Base-by-base conservation (phyloP, 345 rosid species). In the Heritiera littoralis region DNA sequence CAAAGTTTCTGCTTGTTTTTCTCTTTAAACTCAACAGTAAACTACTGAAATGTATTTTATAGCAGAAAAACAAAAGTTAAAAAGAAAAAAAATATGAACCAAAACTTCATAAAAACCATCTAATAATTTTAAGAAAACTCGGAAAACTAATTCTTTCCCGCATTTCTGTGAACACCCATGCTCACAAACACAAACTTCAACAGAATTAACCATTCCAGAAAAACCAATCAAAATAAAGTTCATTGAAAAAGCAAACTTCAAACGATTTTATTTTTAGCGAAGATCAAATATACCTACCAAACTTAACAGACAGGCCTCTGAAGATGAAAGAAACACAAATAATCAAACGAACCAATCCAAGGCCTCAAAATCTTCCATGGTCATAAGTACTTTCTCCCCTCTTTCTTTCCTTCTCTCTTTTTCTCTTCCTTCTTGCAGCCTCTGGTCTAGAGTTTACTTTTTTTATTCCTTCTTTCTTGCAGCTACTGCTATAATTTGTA, bases 211-310 rank as follows among this genome's bases (percentile, higher is more conserved):
- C 69, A 61, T 23, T 9, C 7, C 51, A 71, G 20, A 23, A 12
- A 17, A 49, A 43, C 30, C 8, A 28, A 30, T n/a, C 41, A 74
- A 30, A 46, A 2, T 32, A 63, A 23, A 35, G 18, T 55, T 7
- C 59, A 55, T 11, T 11, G 15, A 15, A 38, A 66, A 52, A 35
- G 4, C 32, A 56, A 45, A 70, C 38, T 65, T 45, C 63, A 71
- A 17, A 72, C 41, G 68, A 73, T 35, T 58, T n/a, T 10, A 23
- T 23, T 20, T 2, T 0, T 18, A 60, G 32, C 74, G 43, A 82
- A 77, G 55, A 80, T 59, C 66, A 11, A 56, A 77, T 65, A 66
- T 80, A 82, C 92, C 85, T 81, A 80, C 78, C 81, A 81, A 82
- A 71, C 70, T 60, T 59, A 45, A 63, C 69, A 83, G 66, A 63